Evolutionary conservation across 176 grass and related monocot genomes (phyloP).

Genomic region (Aegilops umbellulata): DNA sequence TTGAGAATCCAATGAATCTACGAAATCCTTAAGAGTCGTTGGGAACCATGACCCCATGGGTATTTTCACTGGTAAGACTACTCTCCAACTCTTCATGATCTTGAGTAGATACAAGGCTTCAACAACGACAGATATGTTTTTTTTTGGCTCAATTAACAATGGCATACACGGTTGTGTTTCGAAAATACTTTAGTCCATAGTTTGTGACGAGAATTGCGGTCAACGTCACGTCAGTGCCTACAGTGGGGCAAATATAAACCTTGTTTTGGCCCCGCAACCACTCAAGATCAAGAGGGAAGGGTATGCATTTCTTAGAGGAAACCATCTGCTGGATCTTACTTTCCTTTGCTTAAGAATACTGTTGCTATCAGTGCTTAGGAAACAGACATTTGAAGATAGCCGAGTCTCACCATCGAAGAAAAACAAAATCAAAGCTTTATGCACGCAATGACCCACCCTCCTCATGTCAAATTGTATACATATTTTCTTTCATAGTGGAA

Average conservation of each 20-base stretch:
- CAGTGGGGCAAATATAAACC: conserved; percentile 27
- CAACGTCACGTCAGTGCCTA: conserved; percentile 27
- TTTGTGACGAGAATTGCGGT: neutral
- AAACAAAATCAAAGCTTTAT: neutral
- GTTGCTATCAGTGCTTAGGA: conserved; percentile 12
- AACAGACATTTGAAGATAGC: conserved; percentile 34
- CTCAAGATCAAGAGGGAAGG: conserved; percentile 2
- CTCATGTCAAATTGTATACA: neutral
- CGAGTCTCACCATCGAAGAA: conserved; percentile 12
- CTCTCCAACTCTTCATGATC: neutral
- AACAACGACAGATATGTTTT: neutral
- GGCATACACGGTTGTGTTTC: neutral
- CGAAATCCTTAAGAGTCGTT: no score
- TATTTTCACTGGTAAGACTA: no score
- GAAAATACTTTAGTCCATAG: neutral
- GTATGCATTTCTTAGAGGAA: conserved; percentile 32
- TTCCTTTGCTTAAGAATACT: conserved; percentile 40
- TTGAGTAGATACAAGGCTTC: neutral
- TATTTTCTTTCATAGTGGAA: neutral
- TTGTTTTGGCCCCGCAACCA: conserved; percentile 37
- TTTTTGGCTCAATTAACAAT: neutral
- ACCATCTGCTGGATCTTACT: conserved; percentile 15
- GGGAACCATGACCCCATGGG: no score
- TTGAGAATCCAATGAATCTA: no score
- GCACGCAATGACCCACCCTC: neutral